Evolutionary conservation across 1,139 yeast species (phyloP), one percentile per base, ranked within the genome.

Genomic region (Hansenula sp.): DNA sequence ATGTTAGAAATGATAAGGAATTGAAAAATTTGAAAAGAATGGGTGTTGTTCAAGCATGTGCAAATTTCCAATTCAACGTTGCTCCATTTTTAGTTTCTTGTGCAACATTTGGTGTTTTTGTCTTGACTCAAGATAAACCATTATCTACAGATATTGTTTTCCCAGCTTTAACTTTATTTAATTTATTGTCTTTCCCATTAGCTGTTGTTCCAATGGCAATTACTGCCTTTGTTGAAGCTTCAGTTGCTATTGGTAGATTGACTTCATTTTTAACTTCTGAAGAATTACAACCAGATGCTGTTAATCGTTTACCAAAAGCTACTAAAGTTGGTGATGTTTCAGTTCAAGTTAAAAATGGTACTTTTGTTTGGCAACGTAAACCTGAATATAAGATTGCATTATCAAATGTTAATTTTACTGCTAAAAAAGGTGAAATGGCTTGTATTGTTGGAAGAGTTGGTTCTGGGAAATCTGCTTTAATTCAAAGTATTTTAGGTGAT

Each of bases 391-490:
- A 84, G 56, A 79, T 83, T 34, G 96, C 97, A 1, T 71, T 92
- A 44, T 73, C 80, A 6, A 73, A 83, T 52, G 78, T 89, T 44
- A 79, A 82, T 56, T 79, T 83, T 49, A 61, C 59, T 24, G 88
- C 94, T 10, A 75, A 67, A 47, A 89, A 88, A 60, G 97, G 96
- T 43, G 81, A 86, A 46, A 71, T 92, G 43, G 77, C 80, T 43
- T 92, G 97, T 69, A 74, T 92, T 52, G 92, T 92, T 39, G 97
- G 98, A 40, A 81, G 79, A 51, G 97, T 92, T 43, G 98, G 97
- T 27, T 71, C 86, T 34, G 98, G 98, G 48, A 92, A 92, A 60
- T 84, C 96, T 13, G 87, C 96, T 0, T 64, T 92, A 36, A 71
- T 92, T 50, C 95, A 87, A 61, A 79, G 95, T 18, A 68, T 89